Evolutionary conservation across 2,329 filamentous ascomycete genomes (phyloP), one percentile per base, ranked within the genome.

Genomic region (Monosporascus sp.): DNA sequence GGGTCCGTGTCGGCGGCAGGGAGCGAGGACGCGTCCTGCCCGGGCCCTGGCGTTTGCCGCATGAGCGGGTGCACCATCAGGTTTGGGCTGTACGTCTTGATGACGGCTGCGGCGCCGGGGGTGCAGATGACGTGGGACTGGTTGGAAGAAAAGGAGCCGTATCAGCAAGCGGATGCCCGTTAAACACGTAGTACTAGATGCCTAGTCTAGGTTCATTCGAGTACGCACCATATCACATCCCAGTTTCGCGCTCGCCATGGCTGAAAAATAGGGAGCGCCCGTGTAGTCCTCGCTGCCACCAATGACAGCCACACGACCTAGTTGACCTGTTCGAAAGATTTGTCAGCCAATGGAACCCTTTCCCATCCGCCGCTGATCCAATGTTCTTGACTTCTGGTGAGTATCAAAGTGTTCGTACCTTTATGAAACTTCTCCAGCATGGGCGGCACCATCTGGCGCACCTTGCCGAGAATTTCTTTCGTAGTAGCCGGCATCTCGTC

Each of bases 11-110:
- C 81, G 50, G 77, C 72, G 24, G 73, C 68, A 50, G 81, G 72
- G 73, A 62, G 73, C 36, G 72, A 69, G 42, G 81, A 72, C 61
- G 83, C 77, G 31, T 24, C 41, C 41, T 44, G 41, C 17, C 41
- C 41, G 17, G n/a, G 41, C 41, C 20, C 41, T 11, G 71, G 66
- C 46, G 84, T 82, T 71, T 94, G 90, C 31, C 90, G 88, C 84
- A 99, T 93, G 60, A 97, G 82, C 1, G 94, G 94, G 70, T 97
- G 94, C 11, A 99, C 94, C 93, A 99, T 99, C 27, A 99, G 79
- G 69, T 97, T 97, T 3, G 94, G 94, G 20, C 92, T 97, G 75
- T 97, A 99, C 4, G 90, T 90, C 76, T 99, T 99, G 74, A 99
- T 96, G 38, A 97, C 92, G 65, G 83, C 79, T 47, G 81, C 90